Evolutionary conservation across 1,284 basidiomycete genomes (phyloP).

Genomic region (Rhodotorula sp.): DNA sequence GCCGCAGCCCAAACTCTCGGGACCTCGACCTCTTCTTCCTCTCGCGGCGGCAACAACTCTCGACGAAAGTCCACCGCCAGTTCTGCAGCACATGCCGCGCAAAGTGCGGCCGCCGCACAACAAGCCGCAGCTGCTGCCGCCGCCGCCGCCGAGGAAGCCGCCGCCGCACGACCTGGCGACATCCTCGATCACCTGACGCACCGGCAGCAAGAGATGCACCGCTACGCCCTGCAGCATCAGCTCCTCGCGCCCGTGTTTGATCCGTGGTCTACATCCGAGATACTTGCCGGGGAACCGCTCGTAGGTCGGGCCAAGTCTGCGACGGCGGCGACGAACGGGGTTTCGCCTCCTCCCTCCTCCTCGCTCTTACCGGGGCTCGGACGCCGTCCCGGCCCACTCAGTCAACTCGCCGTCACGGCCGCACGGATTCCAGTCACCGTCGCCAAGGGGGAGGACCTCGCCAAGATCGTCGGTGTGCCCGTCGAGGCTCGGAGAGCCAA

Average conservation of each 20-base stretch:
- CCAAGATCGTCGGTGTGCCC: not conserved
- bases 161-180: conserved; percentile 14
- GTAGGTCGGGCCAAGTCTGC: conserved; percentile 12
- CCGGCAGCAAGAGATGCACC: conserved; percentile 28
- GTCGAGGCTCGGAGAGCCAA: conserved; percentile 18
- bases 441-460: conserved; percentile 8
- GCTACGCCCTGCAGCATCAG: conserved; percentile 27
- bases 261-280: not conserved
- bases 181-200: conserved; percentile 33
- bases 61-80: not conserved
- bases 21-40: not conserved
- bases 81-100: not conserved
- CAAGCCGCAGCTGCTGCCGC: not conserved
- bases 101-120: not conserved
- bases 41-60: not conserved
- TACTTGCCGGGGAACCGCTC: conserved; percentile 18
- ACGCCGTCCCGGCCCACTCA: conserved; percentile 6
- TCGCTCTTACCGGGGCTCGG: conserved; percentile 9
- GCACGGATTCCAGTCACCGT: conserved; percentile 10
- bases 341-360: not conserved
- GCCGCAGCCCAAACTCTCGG: not conserved
- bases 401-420: conserved; percentile 5
- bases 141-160: not conserved
- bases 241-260: conserved; percentile 18
- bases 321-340: not conserved